Evolutionary conservation across 306 rosid species (phyloP), one percentile per base, ranked within the genome.

Genomic region (Senna siamea): DNA sequence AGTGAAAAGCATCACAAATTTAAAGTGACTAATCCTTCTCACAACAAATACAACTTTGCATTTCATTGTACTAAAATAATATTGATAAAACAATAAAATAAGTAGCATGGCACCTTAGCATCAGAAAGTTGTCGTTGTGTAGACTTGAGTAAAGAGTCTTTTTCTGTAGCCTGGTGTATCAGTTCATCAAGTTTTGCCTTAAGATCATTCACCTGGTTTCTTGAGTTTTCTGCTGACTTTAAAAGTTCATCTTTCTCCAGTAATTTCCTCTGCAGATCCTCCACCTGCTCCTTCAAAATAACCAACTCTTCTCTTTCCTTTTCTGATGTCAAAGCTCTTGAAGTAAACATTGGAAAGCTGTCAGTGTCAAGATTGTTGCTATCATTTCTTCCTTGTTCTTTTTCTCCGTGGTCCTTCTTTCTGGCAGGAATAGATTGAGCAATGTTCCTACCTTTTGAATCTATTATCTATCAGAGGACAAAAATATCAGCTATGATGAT

Each of bases 221-320:
- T 88, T 62, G 85, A 80, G 56, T 80, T 69, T 84, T 94, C 99
- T 0, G 84, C 93, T 34, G 96, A 89, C 76, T 82, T 88, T 37
- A 91, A 52, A 56, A 87, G 87, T 62, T 90, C 98, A 60, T 92
- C 96, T 84, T 87, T 92, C 83, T 92, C 97, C 61, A 40, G 66
- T 59, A 95, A 44, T 72, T 85, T 87, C 75, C 56, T 85, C 80
- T 86, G 92, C 83, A 95, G 77, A 71, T 92, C 96, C 66, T 81
- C 96, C 66, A 95, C 82, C 79, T 92, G 96, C 50, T 81, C 93
- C 88, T 82, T 88, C 75, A 95, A 73, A 26, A 68, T 70, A 52
- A 73, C 77, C 58, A 92, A 72, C 69, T 92, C 99, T 78, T 90
- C 97, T 18, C 71, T 75, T 50, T 94, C 97, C 81, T 85, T 87